phyloP scores from a whole-genome alignment of 2,329 filamentous ascomycete genomes.

The Pseudogymnoascus sp. region DNA sequence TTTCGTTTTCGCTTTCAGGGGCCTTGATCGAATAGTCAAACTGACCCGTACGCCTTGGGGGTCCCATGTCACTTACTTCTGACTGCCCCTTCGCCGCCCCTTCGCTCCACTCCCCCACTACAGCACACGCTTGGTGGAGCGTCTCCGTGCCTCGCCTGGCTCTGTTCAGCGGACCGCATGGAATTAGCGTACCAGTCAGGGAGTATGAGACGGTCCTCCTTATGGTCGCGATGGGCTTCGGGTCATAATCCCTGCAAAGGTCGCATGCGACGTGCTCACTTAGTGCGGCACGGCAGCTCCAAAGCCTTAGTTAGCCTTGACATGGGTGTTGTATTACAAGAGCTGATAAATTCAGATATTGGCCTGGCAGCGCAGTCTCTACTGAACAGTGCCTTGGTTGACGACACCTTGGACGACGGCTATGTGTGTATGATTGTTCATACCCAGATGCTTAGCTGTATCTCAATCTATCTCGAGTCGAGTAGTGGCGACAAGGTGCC shows the following conservation, averaged over 20 bases:
- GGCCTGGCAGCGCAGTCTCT: not conserved
- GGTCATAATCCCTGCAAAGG: no score
- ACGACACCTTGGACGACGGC: not conserved
- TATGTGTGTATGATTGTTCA: not conserved
- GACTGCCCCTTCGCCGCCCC: no score
- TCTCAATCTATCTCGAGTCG: conserved; percentile 16
- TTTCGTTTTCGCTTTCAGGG: no score
- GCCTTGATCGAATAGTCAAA: no score
- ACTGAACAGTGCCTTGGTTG: not conserved
- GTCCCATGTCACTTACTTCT: no score
- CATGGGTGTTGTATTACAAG: no score
- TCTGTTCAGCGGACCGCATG: not conserved
- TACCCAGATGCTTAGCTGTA: not conserved
- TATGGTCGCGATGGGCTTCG: not conserved
- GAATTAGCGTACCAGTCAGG: not conserved
- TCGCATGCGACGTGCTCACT: no score
- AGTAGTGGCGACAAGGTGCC: conserved; percentile 12
- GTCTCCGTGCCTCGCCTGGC: not conserved
- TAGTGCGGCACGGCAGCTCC: no score
- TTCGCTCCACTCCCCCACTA: no score
- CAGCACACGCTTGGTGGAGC: not conserved
- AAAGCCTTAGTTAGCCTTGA: no score
- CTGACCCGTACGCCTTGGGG: no score
- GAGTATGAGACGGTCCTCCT: not conserved
- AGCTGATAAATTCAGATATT: no score